Base-by-base conservation (phyloP, 345 rosid genomes). In the Excoecaria agallocha region DNA sequence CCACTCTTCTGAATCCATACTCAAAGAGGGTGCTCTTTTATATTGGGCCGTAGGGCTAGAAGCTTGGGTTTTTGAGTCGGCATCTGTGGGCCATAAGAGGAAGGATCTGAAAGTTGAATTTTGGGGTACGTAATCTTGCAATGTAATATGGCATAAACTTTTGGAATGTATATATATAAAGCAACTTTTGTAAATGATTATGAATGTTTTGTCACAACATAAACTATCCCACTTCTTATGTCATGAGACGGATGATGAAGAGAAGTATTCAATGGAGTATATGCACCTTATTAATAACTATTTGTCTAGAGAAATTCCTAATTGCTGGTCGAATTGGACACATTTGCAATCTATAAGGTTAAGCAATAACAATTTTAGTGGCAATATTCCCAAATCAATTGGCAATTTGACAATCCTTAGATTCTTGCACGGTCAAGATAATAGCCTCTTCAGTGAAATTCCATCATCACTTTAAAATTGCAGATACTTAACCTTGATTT, bases 311-410 rank as follows among this genome's bases (percentile, higher is more conserved):
- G 61, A 49, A 37, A 60, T 72, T 6, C 75, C 68, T 10, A 68
- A 72, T 61, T 78, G 81, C 68, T 72, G 76, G 76, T 39, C 17
- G 17, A 77, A 49, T 16, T 77, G 71, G 76, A 57, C 16, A 48
- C 2, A 20, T 6, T 59, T 78, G 64, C 0, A 0, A 12, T 35
- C 17, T 7, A 9, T 72, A 45, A 22, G 54, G 6, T 49, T 72
- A 0, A 12, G 41, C 55, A 48, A 65, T 39, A 77, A 77, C 60
- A 45, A 38, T 1, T 56, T 77, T 8, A 46, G 19, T 8, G 72
- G 75, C 7, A 67, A 12, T 35, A 25, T 73, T 68, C 77, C 77
- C 0, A 2, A 48, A 13, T 78, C 81, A 1, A 51, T 73, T 2
- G 77, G 61, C 5, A 20, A 35, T 72, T 61, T n/a, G 61, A 4